These are phyloP conservation scores for Chaetomium tenue DNA, from an alignment of 495 filamentous ascomycete genomes.

Conservation along the genomic window DNA sequence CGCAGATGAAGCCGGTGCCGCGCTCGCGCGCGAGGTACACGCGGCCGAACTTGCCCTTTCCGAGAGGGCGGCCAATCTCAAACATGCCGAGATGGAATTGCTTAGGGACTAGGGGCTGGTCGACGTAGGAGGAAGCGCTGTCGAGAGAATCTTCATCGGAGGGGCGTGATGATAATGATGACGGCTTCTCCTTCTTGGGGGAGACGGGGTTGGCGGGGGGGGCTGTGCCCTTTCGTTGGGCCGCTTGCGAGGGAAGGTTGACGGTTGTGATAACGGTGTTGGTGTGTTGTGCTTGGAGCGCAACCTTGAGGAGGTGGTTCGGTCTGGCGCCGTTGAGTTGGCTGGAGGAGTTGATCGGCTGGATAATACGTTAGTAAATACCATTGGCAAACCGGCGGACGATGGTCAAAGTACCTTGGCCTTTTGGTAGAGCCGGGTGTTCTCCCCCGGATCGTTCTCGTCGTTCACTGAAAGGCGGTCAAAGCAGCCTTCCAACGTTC, in stretches of 20 bases:
- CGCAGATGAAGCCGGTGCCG: conserved; percentile 87
- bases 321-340: conserved; percentile 61
- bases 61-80: conserved; percentile 92
- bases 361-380: conserved; percentile 37
- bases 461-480: conserved; percentile 80
- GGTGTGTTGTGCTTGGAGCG: conserved; percentile 65
- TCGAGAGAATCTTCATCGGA: conserved; percentile 54
- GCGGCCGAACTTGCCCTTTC: conserved; percentile 96
- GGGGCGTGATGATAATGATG: conserved; percentile 33
- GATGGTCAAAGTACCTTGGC: conserved; percentile 55
- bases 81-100: conserved; percentile 97
- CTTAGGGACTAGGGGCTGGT: conserved; percentile 59
- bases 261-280: conserved; percentile 58
- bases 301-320: conserved; percentile 76
- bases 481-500: conserved; percentile 70
- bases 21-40: conserved; percentile 95
- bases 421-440: conserved; percentile 56
- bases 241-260: conserved; percentile 64
- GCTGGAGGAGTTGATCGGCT: conserved; percentile 53
- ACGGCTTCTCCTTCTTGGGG: conserved; percentile 24
- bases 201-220: conserved; percentile 24
- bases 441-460: conserved; percentile 63
- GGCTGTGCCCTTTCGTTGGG: conserved; percentile 47
- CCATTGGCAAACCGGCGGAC: background rate
- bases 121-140: conserved; percentile 52